A percentile compares a stretch with the other conserved stretches of the same genome.
phyloP scores from a whole-genome alignment of 2,329 filamentous ascomycete species.

The Talaromyces sp. region DNA sequence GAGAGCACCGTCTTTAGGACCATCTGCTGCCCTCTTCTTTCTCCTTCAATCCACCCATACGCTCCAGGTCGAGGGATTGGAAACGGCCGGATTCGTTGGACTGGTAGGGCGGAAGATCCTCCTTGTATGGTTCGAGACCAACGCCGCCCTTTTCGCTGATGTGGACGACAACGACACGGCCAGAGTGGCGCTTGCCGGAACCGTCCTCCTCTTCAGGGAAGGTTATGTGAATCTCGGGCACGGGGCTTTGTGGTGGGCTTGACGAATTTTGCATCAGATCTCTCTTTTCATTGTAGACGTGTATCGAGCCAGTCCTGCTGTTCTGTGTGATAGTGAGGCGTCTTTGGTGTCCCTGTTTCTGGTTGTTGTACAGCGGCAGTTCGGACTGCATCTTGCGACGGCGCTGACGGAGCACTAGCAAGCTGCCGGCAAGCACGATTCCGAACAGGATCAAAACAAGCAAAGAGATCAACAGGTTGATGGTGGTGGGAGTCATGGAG shows the following conservation, averaged over 20 bases:
- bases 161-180: slow-evolving; percentile 83
- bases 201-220: slow-evolving; percentile 91
- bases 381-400: slow-evolving; percentile 49
- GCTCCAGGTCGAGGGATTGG: slow-evolving; percentile 89
- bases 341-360: slow-evolving; percentile 35
- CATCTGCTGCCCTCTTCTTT: slow-evolving; percentile 53
- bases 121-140: slow-evolving; percentile 76
- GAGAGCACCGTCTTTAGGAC: slow-evolving; percentile 19
- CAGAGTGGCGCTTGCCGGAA: slow-evolving; percentile 69
- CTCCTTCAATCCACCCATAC: slow-evolving; percentile 90
- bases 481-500: slow-evolving; percentile 55
- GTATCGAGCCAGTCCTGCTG: slow-evolving; percentile 61
- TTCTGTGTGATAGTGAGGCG: slow-evolving; percentile 52
- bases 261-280: slow-evolving; percentile 70
- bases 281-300: slow-evolving; percentile 74
- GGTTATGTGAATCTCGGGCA: slow-evolving; percentile 96
- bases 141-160: slow-evolving; percentile 81
- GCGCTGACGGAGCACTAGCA: slow-evolving; percentile 68
- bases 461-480: slow-evolving; percentile 73
- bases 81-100: slow-evolving; percentile 73
- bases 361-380: slow-evolving; percentile 60
- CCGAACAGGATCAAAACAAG: slow-evolving; percentile 71
- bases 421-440: slow-evolving; percentile 59
- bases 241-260: slow-evolving; percentile 71
- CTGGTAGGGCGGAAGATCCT: slow-evolving; percentile 83